Evolutionary conservation across 495 filamentous ascomycete species (phyloP).

Genomic region (Evernia prunastri): DNA sequence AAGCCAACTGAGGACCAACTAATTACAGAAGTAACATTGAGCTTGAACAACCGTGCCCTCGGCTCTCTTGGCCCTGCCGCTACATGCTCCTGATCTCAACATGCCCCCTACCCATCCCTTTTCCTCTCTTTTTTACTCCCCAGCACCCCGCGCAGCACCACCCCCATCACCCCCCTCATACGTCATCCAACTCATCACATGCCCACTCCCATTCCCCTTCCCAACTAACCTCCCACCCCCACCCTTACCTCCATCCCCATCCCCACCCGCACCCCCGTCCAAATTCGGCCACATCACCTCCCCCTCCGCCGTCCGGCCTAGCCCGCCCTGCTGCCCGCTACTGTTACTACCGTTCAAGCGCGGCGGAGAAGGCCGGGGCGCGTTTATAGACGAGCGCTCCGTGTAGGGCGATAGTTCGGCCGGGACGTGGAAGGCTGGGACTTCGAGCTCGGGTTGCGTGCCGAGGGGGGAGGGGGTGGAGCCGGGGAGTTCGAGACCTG

Average conservation of each 20-base stretch:
- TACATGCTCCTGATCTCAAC: too few relatives aligned
- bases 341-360: background rate
- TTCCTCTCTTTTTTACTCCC: too few relatives aligned
- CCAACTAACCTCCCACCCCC: too few relatives aligned
- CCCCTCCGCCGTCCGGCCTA: background rate
- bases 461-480: background rate
- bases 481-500: background rate
- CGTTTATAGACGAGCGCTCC: conserved; percentile 14
- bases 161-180: conserved; percentile 14
- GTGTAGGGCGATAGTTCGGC: conserved; percentile 4
- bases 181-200: conserved; percentile 24
- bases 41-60: too few relatives aligned
- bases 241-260: background rate
- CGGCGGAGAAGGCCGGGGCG: background rate
- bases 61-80: too few relatives aligned
- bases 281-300: conserved; percentile 14
- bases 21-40: too few relatives aligned
- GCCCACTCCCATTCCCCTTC: background rate
- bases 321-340: conserved; percentile 6
- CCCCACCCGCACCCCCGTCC: background rate
- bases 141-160: too few relatives aligned
- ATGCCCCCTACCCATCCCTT: too few relatives aligned
- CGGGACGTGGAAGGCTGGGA: background rate
- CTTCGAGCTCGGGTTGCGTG: background rate
- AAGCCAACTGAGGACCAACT: too few relatives aligned